A percentile compares a stretch with the other conserved stretches of the same genome.
phyloP scores from a whole-genome alignment of 2,329 filamentous ascomycete genomes.

The Parasarocladium wereldwijsianum region DNA sequence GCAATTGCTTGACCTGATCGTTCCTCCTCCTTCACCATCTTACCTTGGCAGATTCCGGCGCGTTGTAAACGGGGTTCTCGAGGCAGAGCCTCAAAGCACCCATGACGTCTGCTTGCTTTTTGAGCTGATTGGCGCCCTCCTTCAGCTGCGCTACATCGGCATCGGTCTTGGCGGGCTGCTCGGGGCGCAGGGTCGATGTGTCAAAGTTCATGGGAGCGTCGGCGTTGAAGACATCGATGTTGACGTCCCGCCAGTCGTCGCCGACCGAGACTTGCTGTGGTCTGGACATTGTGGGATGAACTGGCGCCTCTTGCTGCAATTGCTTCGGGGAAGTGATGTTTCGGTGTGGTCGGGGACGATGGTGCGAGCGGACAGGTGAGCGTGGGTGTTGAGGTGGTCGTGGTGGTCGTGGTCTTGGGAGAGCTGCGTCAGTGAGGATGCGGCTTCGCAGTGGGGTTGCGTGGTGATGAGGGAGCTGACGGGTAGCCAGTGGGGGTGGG shows the following conservation, averaged over 20 bases:
- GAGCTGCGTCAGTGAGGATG: constrained; percentile 4
- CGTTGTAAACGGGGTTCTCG: constrained; percentile 69
- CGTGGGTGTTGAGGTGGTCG: not conserved
- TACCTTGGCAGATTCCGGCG: constrained; percentile 43
- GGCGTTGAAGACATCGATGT: constrained; percentile 81
- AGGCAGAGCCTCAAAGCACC: constrained; percentile 73
- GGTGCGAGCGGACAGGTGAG: not conserved
- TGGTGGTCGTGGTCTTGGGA: not conserved
- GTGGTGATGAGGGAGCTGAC: constrained; percentile 5
- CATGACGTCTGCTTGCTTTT: constrained; percentile 75
- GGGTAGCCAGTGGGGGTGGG: not conserved
- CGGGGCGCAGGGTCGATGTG: constrained; percentile 65
- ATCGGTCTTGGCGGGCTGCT: constrained; percentile 59
- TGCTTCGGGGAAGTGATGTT: constrained; percentile 5
- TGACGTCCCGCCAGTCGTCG: constrained; percentile 73
- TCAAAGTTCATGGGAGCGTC: constrained; percentile 90
- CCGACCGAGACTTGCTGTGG: constrained; percentile 51
- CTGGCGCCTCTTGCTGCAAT: not conserved
- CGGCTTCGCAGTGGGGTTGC: constrained; percentile 4
- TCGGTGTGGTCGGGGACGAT: constrained; percentile 2
- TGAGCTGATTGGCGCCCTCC: constrained; percentile 71
- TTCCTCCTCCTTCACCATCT: constrained; percentile 2
- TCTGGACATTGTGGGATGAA: constrained; percentile 38
- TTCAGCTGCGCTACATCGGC: constrained; percentile 65
- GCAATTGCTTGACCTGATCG: not conserved